A percentile compares a stretch with the other conserved stretches of the same genome.
Evolutionary conservation across 2,329 filamentous ascomycete genomes (phyloP).

Genomic region (Arthrobotrys entomopaga): DNA sequence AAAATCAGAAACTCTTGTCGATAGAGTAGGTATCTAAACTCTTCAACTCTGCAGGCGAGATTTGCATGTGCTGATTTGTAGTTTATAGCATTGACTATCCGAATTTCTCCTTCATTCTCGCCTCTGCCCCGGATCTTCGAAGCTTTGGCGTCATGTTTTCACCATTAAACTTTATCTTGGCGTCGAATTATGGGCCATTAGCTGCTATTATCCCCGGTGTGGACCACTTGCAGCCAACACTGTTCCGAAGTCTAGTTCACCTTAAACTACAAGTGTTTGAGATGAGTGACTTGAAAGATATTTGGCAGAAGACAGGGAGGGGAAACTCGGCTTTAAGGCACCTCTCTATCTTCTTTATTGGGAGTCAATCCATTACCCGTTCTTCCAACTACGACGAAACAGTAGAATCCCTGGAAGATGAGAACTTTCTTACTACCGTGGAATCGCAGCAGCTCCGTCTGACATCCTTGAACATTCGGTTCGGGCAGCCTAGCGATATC

Average conservation of each 20-base stretch:
- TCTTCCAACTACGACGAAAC: neutral
- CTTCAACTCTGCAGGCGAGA: too few relatives aligned
- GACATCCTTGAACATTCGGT: neutral
- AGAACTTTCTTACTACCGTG: neutral
- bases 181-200: neutral
- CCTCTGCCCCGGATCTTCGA: neutral
- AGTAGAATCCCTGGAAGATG: neutral
- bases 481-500: neutral
- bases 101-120: neutral
- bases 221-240: too few relatives aligned
- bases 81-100: constrained; percentile 4
- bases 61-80: neutral
- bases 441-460: neutral
- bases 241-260: neutral
- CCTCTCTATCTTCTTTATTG: neutral
- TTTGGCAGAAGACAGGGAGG: neutral
- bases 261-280: neutral
- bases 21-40: neutral
- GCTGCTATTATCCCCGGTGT: too few relatives aligned
- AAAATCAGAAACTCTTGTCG: neutral
- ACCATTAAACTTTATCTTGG: neutral
- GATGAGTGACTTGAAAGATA: neutral
- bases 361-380: neutral
- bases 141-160: neutral
- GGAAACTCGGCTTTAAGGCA: neutral